Evolutionary conservation across 768 basidiomycete genomes (phyloP).

Genomic region (Fistulinella prunicolor): DNA sequence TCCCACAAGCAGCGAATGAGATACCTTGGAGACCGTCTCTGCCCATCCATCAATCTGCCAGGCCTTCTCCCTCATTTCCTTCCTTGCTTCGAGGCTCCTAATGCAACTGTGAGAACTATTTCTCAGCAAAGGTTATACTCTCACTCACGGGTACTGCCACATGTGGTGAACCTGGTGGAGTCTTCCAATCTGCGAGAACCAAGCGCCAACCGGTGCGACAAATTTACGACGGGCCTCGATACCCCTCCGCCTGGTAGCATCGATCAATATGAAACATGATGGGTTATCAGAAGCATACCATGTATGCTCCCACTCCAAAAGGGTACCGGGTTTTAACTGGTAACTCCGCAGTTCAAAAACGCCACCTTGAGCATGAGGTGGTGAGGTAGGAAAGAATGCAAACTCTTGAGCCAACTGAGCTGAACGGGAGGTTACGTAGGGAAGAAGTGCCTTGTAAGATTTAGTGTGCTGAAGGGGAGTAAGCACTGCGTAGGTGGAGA

Average conservation of each 20-base stretch:
- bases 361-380: constrained; percentile 83
- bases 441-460: constrained; percentile 72
- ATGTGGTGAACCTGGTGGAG: constrained; percentile 91
- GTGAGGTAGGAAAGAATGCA: constrained; percentile 89
- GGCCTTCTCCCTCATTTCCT: constrained; percentile 81
- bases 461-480: constrained; percentile 50
- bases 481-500: neutral
- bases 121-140: constrained; percentile 3
- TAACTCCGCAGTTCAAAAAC: constrained; percentile 93
- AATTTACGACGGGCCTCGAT: constrained; percentile 91
- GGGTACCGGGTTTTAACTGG: constrained; percentile 80
- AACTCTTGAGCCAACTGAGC: constrained; percentile 90
- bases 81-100: constrained; percentile 75
- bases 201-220: constrained; percentile 84
- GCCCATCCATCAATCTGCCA: constrained; percentile 97
- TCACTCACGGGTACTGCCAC: constrained; percentile 91
- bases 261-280: constrained; percentile 2
- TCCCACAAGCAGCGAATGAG: constrained; percentile 13
- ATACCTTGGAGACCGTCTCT: constrained; percentile 87
- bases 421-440: constrained; percentile 67
- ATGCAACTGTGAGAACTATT: constrained; percentile 9
- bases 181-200: constrained; percentile 86
- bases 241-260: constrained; percentile 69
- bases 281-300: constrained; percentile 53
- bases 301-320: constrained; percentile 93